Evolutionary conservation across 768 basidiomycete species (phyloP), one percentile per base, ranked within the genome.

Genomic region (Scleroderma bovista): DNA sequence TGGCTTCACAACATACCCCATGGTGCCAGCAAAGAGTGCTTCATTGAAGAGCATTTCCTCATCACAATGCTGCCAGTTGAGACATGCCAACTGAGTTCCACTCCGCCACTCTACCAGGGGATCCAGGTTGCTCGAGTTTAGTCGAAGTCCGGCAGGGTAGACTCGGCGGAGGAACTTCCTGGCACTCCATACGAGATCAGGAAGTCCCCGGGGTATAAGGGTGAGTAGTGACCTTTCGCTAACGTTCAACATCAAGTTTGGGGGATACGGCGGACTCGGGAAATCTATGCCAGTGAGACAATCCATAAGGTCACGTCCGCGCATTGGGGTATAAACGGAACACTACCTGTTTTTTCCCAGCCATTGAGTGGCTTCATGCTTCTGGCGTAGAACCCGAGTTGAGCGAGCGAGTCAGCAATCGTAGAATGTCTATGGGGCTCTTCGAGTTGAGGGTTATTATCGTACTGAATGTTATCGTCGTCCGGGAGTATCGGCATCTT

Each of bases 41-140:
- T 82, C 83, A 55, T 83, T 82, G 20, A 84, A 59, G 54, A 80
- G 79, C 75, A 79, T 77, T 2, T 76, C 75, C 1, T 54, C 57
- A 57, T 83, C 81, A 55, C 75, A 80, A n/a, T 67, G 69, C 63
- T 84, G 81, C 82, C 82, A 83, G 54, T 84, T 83, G 38, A 84
- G 63, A 33, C 75, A 73, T 1, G 73, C 75, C 10, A 84, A 69
- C 45, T 84, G 83, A 5, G 79, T 75, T 2, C 83, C 83, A 37
- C 66, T 71, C 16, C 74, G 69, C 81, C 81, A 83, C 54, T 77
- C 78, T 23, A 64, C 60, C 16, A 76, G 64, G 0, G 79, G 77
- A 37, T 76, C 69, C 46, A 78, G 67, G 59, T 85, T 84, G 56
- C 71, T 74, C 1, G 80, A 83, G 5, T 62, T 62, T 44, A 84